phyloP scores from a whole-genome alignment of 1,284 basidiomycete genomes.

The Puccinia horiana region DNA sequence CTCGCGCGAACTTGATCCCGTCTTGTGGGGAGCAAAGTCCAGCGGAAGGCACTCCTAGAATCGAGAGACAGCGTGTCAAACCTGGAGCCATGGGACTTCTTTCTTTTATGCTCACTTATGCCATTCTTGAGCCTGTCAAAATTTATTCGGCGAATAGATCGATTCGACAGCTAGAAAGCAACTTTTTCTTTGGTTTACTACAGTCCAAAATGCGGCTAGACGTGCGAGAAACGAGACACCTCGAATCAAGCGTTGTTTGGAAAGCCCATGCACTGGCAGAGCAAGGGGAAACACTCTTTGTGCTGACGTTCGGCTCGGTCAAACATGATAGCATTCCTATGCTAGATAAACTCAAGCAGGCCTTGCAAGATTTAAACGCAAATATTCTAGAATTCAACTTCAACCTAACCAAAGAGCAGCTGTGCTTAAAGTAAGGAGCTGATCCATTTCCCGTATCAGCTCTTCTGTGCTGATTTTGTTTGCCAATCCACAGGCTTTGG shows the following conservation, averaged over 20 bases:
- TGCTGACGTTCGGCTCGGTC: background rate
- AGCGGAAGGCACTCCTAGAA: background rate
- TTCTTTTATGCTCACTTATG: background rate
- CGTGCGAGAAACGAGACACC: background rate
- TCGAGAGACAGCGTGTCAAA: background rate
- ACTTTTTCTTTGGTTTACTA: background rate
- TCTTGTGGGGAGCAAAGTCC: background rate
- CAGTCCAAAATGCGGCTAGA: background rate
- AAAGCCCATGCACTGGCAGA: background rate
- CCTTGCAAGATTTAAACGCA: background rate
- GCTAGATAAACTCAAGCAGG: background rate
- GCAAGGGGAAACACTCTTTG: background rate
- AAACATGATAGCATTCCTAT: background rate
- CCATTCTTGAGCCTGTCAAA: background rate
- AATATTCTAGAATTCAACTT: background rate
- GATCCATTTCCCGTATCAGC: background rate
- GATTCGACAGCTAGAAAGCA: background rate
- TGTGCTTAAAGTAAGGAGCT: background rate
- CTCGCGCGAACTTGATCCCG: background rate
- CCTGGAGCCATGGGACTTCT: background rate
- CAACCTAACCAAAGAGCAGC: background rate
- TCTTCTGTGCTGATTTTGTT: background rate
- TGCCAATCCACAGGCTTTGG: background rate
- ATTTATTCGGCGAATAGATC: background rate
- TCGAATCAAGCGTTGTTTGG: background rate